Evolutionary conservation across 768 basidiomycete genomes (phyloP).

Genomic region (Nidula microcarpa): DNA sequence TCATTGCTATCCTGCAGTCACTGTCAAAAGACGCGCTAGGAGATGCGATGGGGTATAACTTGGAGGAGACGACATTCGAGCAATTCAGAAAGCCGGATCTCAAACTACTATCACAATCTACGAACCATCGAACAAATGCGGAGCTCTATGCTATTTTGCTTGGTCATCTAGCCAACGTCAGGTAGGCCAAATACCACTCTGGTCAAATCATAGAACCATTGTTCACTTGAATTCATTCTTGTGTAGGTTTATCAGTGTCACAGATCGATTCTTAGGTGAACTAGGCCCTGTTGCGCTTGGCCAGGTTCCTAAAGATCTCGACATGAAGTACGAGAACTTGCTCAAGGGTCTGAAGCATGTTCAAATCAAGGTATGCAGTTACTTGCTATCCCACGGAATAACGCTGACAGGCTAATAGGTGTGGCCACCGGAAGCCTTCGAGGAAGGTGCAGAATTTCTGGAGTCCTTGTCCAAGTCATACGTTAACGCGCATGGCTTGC

Average conservation of each 20-base stretch:
- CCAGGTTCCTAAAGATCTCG: constrained; percentile 76
- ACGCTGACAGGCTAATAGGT: constrained; percentile 46
- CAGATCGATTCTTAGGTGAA: constrained; percentile 84
- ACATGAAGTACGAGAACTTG: constrained; percentile 81
- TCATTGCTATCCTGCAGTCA: constrained; percentile 72
- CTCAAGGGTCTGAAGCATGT: constrained; percentile 79
- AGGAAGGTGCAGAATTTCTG: constrained; percentile 90
- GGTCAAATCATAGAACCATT: too few relatives aligned
- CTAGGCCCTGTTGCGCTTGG: constrained; percentile 71
- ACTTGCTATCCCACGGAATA: neutral
- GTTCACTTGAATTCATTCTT: neutral
- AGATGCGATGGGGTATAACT: constrained; percentile 69
- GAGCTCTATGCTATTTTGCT: constrained; percentile 83
- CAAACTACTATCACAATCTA: constrained; percentile 60
- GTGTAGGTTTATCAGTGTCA: constrained; percentile 83
- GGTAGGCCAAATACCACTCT: constrained; percentile 37
- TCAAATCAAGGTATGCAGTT: constrained; percentile 63
- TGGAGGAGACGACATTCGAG: constrained; percentile 90
- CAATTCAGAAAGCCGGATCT: constrained; percentile 73
- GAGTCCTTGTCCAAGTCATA: constrained; percentile 81
- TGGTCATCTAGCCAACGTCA: constrained; percentile 75
- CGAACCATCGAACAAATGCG: constrained; percentile 77
- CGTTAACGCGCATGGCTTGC: constrained; percentile 77
- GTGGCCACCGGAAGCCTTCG: constrained; percentile 91
- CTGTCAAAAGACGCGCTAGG: constrained; percentile 76